phyloP scores from a whole-genome alignment of 2,329 filamentous ascomycete species.

The Fusarium sp. region DNA sequence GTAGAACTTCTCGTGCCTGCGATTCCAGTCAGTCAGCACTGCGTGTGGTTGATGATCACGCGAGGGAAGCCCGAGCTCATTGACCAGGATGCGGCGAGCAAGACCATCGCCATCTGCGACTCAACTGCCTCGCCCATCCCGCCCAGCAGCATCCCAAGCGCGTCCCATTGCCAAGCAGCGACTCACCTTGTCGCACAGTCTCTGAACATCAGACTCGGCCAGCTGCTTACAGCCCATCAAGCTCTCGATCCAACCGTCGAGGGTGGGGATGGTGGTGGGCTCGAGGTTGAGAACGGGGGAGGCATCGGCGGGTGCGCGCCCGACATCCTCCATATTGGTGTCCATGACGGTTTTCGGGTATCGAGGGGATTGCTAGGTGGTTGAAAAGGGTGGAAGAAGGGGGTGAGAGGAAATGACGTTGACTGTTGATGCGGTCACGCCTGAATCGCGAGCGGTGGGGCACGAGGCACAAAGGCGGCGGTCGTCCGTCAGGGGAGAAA shows the following conservation, averaged over 20 bases:
- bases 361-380: constrained; percentile 29
- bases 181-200: constrained; percentile 94
- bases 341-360: constrained; percentile 72
- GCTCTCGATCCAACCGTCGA: constrained; percentile 98
- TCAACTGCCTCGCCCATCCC: neutral
- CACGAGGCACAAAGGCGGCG: constrained; percentile 46
- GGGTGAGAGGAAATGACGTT: constrained; percentile 43
- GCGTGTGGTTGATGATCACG: constrained; percentile 42
- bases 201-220: constrained; percentile 92
- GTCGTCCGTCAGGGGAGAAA: constrained; percentile 39
- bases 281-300: constrained; percentile 76
- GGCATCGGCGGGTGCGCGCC: constrained; percentile 83
- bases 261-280: constrained; percentile 88
- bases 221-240: constrained; percentile 99
- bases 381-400: constrained; percentile 9
- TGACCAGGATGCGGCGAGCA: constrained; percentile 18
- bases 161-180: neutral
- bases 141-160: constrained; percentile 1
- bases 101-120: constrained; percentile 2
- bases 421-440: constrained; percentile 47
- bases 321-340: constrained; percentile 99
- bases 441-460: constrained; percentile 47
- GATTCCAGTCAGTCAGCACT: constrained; percentile 53
- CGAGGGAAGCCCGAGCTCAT: constrained; percentile 39
- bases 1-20: constrained; percentile 93